These are phyloP conservation scores for Henckelia pumila DNA, from an alignment of 257 asterid genomes.

Conservation along the genomic window DNA sequence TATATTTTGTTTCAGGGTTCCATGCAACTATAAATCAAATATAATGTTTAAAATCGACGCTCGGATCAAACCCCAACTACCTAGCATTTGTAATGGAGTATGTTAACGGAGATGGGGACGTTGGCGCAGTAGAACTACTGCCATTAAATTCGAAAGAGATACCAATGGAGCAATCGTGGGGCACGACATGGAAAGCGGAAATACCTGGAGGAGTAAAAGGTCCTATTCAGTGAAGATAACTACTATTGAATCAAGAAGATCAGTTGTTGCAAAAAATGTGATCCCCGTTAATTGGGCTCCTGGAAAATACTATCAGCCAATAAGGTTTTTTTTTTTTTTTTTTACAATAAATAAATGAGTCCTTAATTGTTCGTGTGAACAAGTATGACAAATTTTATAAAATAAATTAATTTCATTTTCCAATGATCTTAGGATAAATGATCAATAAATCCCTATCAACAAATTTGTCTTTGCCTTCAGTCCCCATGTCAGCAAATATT, in stretches of 20 bases:
- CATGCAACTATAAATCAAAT: slow-evolving; percentile 16
- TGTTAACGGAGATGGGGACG: slow-evolving; percentile 27
- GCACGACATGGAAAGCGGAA: slow-evolving; percentile 20
- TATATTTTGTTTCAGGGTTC: slow-evolving; percentile 22
- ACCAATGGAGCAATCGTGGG: slow-evolving; percentile 28
- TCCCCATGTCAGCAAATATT: no score
- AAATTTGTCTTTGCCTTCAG: no score
- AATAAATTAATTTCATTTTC: no score
- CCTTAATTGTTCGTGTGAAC: no score
- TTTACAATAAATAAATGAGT: no score
- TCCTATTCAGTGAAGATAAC: slow-evolving; percentile 22
- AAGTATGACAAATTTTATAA: no score
- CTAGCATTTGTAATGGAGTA: slow-evolving; percentile 22
- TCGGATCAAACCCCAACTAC: slow-evolving; percentile 27
- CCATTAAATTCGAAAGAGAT: slow-evolving; percentile 5
- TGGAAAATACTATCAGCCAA: slow-evolving; percentile 6
- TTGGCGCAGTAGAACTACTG: slow-evolving; percentile 7
- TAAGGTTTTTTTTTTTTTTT: no score
- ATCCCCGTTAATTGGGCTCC: slow-evolving; percentile 22
- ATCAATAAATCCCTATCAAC: no score
- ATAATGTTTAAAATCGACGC: slow-evolving; percentile 26
- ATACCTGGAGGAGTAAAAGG: background rate
- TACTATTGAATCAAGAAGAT: background rate
- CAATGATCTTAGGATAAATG: no score
- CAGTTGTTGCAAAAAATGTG: background rate